Evolutionary conservation across 495 filamentous ascomycete genomes (phyloP).

Genomic region (Tirmania nivea): DNA sequence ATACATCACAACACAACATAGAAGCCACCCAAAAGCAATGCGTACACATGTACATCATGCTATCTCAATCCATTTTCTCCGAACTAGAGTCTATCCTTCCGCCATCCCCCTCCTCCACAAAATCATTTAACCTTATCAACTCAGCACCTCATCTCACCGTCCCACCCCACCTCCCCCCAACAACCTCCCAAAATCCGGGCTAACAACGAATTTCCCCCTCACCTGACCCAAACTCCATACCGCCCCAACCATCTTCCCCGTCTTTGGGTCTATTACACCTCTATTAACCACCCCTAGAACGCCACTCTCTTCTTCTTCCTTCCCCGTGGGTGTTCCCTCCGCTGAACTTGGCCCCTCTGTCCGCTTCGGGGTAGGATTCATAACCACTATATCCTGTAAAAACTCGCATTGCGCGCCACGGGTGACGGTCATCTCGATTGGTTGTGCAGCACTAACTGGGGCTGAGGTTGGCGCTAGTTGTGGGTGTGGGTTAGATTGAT

Average conservation of each 20-base stretch:
- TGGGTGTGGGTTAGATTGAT: too few species aligned
- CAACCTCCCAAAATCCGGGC: conserved; percentile 12
- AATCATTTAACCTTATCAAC: background rate
- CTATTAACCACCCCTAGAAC: background rate
- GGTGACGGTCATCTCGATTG: conserved; percentile 16
- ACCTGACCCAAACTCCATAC: conserved; percentile 16
- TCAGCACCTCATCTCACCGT: conserved; percentile 4
- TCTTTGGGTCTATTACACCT: background rate
- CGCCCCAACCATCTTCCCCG: background rate
- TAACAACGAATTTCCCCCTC: conserved; percentile 17
- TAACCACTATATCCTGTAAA: conserved; percentile 17
- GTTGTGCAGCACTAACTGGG: conserved; percentile 1
- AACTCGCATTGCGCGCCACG: conserved; percentile 15
- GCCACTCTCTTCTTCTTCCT: conserved; percentile 7
- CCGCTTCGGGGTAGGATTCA: conserved; percentile 15
- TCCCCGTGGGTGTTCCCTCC: background rate
- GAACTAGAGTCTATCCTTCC: too few species aligned
- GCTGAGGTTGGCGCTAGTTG: background rate
- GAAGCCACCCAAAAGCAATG: too few species aligned
- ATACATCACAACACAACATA: too few species aligned
- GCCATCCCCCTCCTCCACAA: too few species aligned
- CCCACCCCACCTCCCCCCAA: conserved; percentile 1
- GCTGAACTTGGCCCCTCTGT: conserved; percentile 12
- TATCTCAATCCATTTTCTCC: too few species aligned
- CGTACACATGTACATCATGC: too few species aligned